Evolutionary conservation across 2,329 filamentous ascomycete genomes (phyloP), one percentile per base, ranked within the genome.

Genomic region (Phoma sp.): DNA sequence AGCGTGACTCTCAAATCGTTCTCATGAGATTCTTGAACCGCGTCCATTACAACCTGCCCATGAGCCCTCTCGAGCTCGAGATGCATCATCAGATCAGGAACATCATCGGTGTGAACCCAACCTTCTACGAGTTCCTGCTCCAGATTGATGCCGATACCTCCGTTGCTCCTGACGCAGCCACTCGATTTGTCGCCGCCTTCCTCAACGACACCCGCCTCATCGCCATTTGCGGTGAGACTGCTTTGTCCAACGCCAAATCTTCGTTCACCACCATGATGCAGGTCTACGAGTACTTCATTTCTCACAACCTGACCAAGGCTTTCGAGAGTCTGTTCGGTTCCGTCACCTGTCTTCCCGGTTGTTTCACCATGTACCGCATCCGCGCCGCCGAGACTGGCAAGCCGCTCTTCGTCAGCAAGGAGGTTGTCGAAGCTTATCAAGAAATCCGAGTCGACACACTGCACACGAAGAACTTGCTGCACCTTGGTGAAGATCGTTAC

Each of bases 241-340:
- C 90, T 14, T 82, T 99, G 40, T 93, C 89, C 59, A 99, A 99
- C 72, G 90, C 92, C 56, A 97, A 97, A 76, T 84, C 89, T 6
- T 97, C 93, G 1, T 92, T 96, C 71, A 87, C 96, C 64, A 99
- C 95, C 45, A 98, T 98, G 93, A 99, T 99, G 74, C 95, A 99
- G 77, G 93, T 99, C 28, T 99, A 98, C 82, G 93, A 99, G 77
- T 99, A 99, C 83, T 99, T 93, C 81, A 99, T 99, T 69, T 98
- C 93, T 45, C 93, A 99, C 82, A 96, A 98, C 74, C 79, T 99
- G 65, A 88, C 91, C 65, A 98, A 99, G 80, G 95, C 93, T 11
- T 99, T 99, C 74, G 93, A 98, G 78, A 95, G 90, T 78, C 83
- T 99, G 67, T 99, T 99, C 72, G 95, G 93, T 53, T 96, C 91